Evolutionary conservation across 2,329 filamentous ascomycete species (phyloP).

Genomic region (Colletotrichum sp.): DNA sequence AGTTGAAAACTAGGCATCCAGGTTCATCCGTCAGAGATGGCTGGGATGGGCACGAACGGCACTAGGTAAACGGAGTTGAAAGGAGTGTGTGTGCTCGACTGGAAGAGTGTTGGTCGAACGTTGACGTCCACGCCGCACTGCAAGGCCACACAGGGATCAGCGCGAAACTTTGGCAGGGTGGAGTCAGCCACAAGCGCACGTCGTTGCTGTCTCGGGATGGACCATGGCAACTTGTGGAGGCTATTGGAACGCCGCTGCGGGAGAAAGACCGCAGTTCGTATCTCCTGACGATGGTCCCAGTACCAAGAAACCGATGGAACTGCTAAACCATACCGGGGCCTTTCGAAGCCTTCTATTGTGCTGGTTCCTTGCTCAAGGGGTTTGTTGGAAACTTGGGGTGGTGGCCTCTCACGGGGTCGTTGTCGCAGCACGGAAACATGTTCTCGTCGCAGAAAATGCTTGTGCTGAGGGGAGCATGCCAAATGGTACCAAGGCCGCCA

Average conservation of each 20-base stretch:
- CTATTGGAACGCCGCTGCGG: conserved; percentile 2
- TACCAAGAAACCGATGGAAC: not conserved
- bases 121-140: not conserved
- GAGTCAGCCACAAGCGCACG: conserved; percentile 13
- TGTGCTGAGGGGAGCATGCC: not conserved
- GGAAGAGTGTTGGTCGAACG: not conserved
- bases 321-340: not conserved
- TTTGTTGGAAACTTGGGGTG: not conserved
- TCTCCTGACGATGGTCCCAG: not conserved
- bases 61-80: not conserved
- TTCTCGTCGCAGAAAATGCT: conserved; percentile 6
- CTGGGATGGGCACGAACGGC: not conserved
- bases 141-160: not conserved
- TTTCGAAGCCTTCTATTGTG: not conserved
- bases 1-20: not conserved
- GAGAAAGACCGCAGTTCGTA: not conserved
- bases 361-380: not conserved
- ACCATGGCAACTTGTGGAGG: not conserved
- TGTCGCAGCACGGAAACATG: conserved; percentile 4
- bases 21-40: not conserved
- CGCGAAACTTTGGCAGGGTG: not conserved
- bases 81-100: not conserved
- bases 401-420: not conserved
- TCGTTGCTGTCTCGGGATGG: conserved; percentile 3
- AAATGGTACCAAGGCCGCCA: not conserved